Percentiles rank a stretch among this genome's conserved stretches.
These are phyloP conservation scores for Pichia sporocuriosa DNA, from an alignment of 805 yeast species.

Conservation along the genomic window DNA sequence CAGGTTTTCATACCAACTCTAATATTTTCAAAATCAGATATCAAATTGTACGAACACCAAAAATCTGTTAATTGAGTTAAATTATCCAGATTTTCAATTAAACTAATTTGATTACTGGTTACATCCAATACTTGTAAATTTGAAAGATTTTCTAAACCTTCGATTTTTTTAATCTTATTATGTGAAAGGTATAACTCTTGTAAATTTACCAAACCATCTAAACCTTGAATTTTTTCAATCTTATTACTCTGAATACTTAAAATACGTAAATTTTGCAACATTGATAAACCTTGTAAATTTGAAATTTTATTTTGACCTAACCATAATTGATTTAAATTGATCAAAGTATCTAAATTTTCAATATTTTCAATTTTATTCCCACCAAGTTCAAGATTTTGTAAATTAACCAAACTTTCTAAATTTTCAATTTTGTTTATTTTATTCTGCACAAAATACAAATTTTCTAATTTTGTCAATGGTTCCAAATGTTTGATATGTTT, in stretches of 20 bases:
- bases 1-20: conserved; percentile 57
- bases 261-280: conserved; percentile 57
- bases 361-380: conserved; percentile 69
- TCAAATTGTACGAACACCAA: conserved; percentile 82
- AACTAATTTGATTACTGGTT: conserved; percentile 62
- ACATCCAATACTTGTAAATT: conserved; percentile 74
- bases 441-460: conserved; percentile 84
- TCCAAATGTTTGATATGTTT: conserved; percentile 77
- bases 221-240: conserved; percentile 70
- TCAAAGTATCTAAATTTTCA: conserved; percentile 50
- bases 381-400: conserved; percentile 79
- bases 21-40: conserved; percentile 64
- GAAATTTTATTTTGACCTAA: conserved; percentile 80
- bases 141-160: conserved; percentile 64
- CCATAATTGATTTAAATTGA: conserved; percentile 73
- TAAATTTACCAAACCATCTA: conserved; percentile 61
- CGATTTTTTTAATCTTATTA: conserved; percentile 68
- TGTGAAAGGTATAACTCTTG: conserved; percentile 87
- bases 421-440: conserved; percentile 68
- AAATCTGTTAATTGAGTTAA: conserved; percentile 74
- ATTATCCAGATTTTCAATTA: conserved; percentile 59
- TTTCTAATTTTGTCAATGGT: conserved; percentile 51
- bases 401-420: conserved; percentile 45
- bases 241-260: conserved; percentile 86
- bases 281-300: conserved; percentile 53